These are phyloP conservation scores for Xylaria sp. DNA, from an alignment of 2,329 filamentous ascomycete species.

Conservation along the genomic window DNA sequence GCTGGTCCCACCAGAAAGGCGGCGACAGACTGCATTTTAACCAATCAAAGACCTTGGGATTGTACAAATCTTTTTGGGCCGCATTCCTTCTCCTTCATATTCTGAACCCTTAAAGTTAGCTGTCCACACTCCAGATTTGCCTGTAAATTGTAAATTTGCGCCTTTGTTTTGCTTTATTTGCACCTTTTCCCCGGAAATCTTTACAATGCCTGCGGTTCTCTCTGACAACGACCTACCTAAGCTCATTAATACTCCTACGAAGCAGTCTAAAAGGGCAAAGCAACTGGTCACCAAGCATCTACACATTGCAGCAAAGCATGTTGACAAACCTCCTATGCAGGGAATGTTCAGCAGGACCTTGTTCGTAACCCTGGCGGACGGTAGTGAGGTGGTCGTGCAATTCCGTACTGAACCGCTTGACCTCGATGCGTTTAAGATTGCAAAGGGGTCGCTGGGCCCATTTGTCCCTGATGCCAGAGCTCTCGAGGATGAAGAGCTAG, in stretches of 20 bases:
- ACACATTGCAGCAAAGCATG: slow-evolving; percentile 40
- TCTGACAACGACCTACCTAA: slow-evolving; percentile 42
- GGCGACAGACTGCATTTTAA: too few species aligned
- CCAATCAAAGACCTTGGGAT: too few species aligned
- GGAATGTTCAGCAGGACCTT: slow-evolving; percentile 47
- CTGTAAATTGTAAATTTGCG: background rate
- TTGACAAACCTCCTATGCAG: slow-evolving; percentile 46
- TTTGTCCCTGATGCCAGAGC: slow-evolving; percentile 33
- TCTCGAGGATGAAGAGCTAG: slow-evolving; percentile 34
- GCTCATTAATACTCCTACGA: slow-evolving; percentile 43
- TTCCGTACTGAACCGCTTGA: background rate
- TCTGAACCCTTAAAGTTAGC: too few species aligned
- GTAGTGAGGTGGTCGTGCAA: background rate
- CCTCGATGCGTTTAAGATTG: background rate
- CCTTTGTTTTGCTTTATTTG: background rate
- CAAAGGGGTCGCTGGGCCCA: background rate
- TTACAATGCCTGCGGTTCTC: slow-evolving; percentile 33
- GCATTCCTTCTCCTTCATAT: too few species aligned
- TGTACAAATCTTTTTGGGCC: too few species aligned
- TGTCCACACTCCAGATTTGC: too few species aligned
- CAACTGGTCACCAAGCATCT: slow-evolving; percentile 42
- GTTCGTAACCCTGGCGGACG: background rate
- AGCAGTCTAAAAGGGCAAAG: slow-evolving; percentile 13
- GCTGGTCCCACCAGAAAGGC: too few species aligned
- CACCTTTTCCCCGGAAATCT: background rate